These are phyloP conservation scores for Vitis amurensis DNA, from an alignment of 164 flowering plant species.

Conservation along the genomic window DNA sequence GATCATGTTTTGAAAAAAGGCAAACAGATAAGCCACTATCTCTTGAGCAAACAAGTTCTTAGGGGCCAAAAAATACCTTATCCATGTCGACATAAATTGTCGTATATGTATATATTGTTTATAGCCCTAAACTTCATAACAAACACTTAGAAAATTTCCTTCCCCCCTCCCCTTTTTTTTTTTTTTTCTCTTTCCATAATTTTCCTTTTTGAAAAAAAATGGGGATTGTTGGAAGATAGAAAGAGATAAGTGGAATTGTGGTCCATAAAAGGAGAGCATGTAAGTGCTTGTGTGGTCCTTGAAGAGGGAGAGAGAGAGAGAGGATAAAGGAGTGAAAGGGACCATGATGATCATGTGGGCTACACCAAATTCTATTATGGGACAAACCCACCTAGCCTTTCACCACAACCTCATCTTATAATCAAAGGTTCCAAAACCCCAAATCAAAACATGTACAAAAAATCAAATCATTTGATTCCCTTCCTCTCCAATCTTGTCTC, in stretches of 20 bases:
- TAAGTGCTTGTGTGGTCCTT: constrained; percentile 41
- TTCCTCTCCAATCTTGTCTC: not conserved
- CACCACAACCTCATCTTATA: not conserved
- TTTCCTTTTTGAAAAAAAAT: not conserved
- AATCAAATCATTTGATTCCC: not conserved
- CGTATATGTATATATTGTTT: too few species aligned
- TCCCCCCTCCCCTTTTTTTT: too few species aligned
- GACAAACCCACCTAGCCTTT: not conserved
- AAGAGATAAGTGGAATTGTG: constrained; percentile 25
- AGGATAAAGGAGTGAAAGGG: constrained; percentile 10
- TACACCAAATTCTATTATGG: not conserved
- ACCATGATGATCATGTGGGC: constrained; percentile 7
- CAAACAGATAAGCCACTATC: not conserved
- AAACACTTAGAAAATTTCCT: too few species aligned
- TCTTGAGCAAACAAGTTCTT: too few species aligned
- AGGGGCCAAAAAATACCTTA: too few species aligned
- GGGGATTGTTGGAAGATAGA: not conserved
- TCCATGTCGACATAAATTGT: too few species aligned
- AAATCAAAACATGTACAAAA: not conserved
- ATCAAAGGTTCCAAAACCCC: not conserved
- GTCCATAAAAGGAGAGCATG: constrained; percentile 17
- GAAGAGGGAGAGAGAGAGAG: constrained; percentile 5
- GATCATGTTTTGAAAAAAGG: not conserved
- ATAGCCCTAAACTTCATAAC: too few species aligned
- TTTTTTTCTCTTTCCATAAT: too few species aligned